Conservation (phyloP, 768 basidiomycete genomes). For the Pisolithus sp. region DNA sequence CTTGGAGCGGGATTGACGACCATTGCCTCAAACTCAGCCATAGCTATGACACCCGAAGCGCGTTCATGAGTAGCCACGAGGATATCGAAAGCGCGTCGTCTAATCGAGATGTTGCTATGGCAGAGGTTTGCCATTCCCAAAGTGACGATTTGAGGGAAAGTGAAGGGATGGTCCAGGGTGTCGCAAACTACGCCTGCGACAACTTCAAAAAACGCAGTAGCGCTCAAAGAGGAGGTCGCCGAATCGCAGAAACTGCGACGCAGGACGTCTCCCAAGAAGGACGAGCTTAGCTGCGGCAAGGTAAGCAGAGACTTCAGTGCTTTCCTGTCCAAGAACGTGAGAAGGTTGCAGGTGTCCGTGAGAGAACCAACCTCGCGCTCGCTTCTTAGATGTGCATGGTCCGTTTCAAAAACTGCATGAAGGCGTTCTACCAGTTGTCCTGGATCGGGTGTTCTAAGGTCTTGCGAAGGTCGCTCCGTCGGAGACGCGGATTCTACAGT, state of each 20-base stretch:
- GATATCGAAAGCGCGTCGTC: constrained; percentile 73
- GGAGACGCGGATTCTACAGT: constrained; percentile 50
- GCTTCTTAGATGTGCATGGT: constrained; percentile 42
- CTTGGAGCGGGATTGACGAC: constrained; percentile 66
- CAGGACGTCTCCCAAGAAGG: constrained; percentile 59
- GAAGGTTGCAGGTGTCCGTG: background rate
- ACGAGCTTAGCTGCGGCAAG: constrained; percentile 47
- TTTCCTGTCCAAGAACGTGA: constrained; percentile 44
- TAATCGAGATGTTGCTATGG: constrained; percentile 55
- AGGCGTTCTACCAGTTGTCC: constrained; percentile 55
- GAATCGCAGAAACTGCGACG: constrained; percentile 60
- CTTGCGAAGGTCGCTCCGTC: constrained; percentile 47
- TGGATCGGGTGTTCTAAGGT: constrained; percentile 51
- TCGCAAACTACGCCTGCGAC: constrained; percentile 64
- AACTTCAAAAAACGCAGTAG: constrained; percentile 70
- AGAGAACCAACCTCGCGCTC: constrained; percentile 56
- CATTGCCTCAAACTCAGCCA: constrained; percentile 69
- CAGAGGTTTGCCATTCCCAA: constrained; percentile 82
- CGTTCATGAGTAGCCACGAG: constrained; percentile 69
- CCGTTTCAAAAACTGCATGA: constrained; percentile 60
- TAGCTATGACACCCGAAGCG: constrained; percentile 56
- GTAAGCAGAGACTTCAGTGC: constrained; percentile 64
- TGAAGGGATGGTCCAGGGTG: constrained; percentile 49
- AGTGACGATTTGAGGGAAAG: constrained; percentile 68
- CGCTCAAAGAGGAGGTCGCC: constrained; percentile 48